phyloP scores from a whole-genome alignment of 495 filamentous ascomycete species.

The Hypoxylon crocopeplum region DNA sequence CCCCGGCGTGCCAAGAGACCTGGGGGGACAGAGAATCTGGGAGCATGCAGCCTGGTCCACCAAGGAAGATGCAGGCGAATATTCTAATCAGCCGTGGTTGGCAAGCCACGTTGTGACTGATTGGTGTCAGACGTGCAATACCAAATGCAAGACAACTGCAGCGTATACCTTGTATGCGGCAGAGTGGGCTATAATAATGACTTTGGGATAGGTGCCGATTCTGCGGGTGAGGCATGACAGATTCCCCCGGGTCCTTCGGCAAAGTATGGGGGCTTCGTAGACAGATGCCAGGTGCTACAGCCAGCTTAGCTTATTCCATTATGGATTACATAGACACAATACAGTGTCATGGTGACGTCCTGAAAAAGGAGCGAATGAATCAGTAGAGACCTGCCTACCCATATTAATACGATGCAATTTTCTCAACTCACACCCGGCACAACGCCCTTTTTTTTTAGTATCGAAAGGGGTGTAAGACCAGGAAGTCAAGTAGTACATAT shows the following conservation, averaged over 20 bases:
- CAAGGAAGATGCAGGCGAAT: constrained; percentile 4
- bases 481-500: no score
- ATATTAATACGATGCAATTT: neutral
- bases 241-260: constrained; percentile 9
- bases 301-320: no score
- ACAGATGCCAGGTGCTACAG: no score
- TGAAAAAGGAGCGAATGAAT: no score
- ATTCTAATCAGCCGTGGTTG: constrained; percentile 18
- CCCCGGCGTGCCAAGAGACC: constrained; percentile 24
- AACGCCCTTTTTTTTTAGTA: no score
- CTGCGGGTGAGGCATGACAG: constrained; percentile 14
- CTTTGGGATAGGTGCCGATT: constrained; percentile 13
- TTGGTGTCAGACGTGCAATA: constrained; percentile 34
- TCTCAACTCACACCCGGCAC: no score
- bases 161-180: no score
- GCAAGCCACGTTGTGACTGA: constrained; percentile 17
- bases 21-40: constrained; percentile 10
- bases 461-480: no score
- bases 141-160: constrained; percentile 13
- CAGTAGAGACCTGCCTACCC: neutral
- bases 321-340: neutral
- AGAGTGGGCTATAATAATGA: no score
- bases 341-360: constrained; percentile 19
- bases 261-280: no score
- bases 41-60: constrained; percentile 22